These are phyloP conservation scores for Saccharomycopsis malanga DNA, from an alignment of 805 yeast genomes.

Conservation along the genomic window DNA sequence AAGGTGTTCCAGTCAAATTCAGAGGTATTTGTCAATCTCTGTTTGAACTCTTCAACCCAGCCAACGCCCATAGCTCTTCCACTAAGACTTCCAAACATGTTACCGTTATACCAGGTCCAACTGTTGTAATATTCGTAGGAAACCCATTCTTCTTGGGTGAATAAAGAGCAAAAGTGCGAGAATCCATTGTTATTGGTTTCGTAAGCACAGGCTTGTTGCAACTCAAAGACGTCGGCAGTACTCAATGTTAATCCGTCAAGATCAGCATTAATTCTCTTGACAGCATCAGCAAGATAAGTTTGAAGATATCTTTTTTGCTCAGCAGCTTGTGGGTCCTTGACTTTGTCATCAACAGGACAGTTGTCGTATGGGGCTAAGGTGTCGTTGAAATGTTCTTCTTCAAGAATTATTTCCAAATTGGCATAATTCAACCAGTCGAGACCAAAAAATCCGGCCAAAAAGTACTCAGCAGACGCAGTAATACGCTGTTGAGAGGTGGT, in stretches of 20 bases:
- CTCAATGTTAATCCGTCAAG: slow-evolving; percentile 51
- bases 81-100: slow-evolving; percentile 58
- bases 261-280: slow-evolving; percentile 44
- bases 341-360: slow-evolving; percentile 5
- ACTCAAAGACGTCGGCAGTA: slow-evolving; percentile 40
- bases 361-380: slow-evolving; percentile 21
- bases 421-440: slow-evolving; percentile 23
- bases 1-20: slow-evolving; percentile 31
- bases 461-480: slow-evolving; percentile 39
- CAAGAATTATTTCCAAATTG: slow-evolving; percentile 23
- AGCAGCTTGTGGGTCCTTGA: not conserved
- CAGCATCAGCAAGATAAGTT: slow-evolving; percentile 44
- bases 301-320: not conserved
- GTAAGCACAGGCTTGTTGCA: slow-evolving; percentile 67
- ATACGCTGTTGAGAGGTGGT: slow-evolving; percentile 42
- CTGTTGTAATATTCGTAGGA: slow-evolving; percentile 56
- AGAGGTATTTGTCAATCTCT: slow-evolving; percentile 41
- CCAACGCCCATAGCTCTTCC: slow-evolving; percentile 57
- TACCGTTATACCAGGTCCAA: slow-evolving; percentile 49
- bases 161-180: slow-evolving; percentile 59
- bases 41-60: slow-evolving; percentile 37
- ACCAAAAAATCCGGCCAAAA: slow-evolving; percentile 45
- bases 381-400: slow-evolving; percentile 22
- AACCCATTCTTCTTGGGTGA: slow-evolving; percentile 62
- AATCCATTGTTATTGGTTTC: slow-evolving; percentile 64